Conservation (phyloP, 1,139 yeast genomes). For the Hyphopichia fennica region DNA sequence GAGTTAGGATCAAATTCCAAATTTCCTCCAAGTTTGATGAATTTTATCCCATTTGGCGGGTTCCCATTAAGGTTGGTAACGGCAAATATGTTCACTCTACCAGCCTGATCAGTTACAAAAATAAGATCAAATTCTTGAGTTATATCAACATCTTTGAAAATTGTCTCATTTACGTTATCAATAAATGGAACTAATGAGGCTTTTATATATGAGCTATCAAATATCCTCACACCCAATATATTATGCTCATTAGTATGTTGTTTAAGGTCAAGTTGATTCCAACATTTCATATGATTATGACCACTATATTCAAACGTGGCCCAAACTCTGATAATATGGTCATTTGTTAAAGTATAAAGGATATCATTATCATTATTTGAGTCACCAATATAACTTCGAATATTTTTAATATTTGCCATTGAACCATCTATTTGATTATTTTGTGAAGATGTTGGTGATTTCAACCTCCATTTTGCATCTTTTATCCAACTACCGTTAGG, state of each 20-base stretch:
- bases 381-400: constrained; percentile 33
- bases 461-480: constrained; percentile 52
- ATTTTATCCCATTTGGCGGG: constrained; percentile 42
- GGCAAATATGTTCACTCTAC: constrained; percentile 47
- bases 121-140: constrained; percentile 48
- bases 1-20: constrained; percentile 5
- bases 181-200: neutral
- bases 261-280: constrained; percentile 56
- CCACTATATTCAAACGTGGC: constrained; percentile 64
- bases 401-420: constrained; percentile 41
- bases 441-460: constrained; percentile 9
- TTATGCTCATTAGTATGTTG: constrained; percentile 11
- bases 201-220: constrained; percentile 53
- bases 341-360: constrained; percentile 61
- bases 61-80: constrained; percentile 52
- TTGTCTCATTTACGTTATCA: neutral
- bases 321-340: constrained; percentile 65
- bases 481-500: constrained; percentile 51
- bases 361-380: constrained; percentile 38
- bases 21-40: constrained; percentile 17
- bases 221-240: constrained; percentile 43
- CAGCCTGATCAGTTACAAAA: constrained; percentile 46
- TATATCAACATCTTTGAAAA: neutral
- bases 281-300: constrained; percentile 56
- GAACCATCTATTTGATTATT: constrained; percentile 22